These are phyloP conservation scores for Ambrosiella beaveri DNA, from an alignment of 2,329 filamentous ascomycete species.

Conservation along the genomic window DNA sequence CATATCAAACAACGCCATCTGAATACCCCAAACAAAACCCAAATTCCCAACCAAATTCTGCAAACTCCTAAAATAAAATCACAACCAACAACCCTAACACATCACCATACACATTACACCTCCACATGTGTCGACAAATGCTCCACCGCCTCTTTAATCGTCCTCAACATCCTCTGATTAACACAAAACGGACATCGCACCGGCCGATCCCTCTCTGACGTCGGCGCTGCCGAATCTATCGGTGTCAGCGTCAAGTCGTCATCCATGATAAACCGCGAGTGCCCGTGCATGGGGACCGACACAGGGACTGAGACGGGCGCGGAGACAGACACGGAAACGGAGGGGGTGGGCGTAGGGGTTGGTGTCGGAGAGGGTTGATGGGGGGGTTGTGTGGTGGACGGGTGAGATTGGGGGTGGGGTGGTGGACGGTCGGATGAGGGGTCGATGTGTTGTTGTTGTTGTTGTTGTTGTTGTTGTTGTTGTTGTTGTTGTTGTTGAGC, in stretches of 20 bases:
- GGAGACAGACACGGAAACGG: too few species aligned
- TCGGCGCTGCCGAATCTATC: conserved; percentile 32
- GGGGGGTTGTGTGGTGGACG: too few species aligned
- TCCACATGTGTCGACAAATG: conserved; percentile 45
- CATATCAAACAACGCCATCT: too few species aligned
- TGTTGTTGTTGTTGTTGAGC: background rate
- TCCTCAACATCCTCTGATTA: conserved; percentile 42
- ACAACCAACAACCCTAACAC: too few species aligned
- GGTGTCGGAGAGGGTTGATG: too few species aligned
- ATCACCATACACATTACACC: conserved; percentile 22
- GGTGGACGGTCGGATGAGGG: background rate
- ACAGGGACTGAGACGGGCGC: background rate
- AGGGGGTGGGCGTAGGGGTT: too few species aligned
- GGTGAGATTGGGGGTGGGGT: background rate
- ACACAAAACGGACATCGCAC: conserved; percentile 43
- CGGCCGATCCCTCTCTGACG: conserved; percentile 30
- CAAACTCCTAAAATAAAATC: background rate
- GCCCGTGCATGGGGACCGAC: conserved; percentile 14
- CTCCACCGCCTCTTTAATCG: conserved; percentile 44
- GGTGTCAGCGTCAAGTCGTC: conserved; percentile 36
- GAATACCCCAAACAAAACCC: background rate
- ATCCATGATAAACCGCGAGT: conserved; percentile 13
- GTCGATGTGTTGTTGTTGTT: background rate
- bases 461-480: too few species aligned
- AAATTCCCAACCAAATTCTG: background rate